These are phyloP conservation scores for Fusarium beomiforme DNA, from an alignment of 2,329 filamentous ascomycete genomes.

Conservation along the genomic window DNA sequence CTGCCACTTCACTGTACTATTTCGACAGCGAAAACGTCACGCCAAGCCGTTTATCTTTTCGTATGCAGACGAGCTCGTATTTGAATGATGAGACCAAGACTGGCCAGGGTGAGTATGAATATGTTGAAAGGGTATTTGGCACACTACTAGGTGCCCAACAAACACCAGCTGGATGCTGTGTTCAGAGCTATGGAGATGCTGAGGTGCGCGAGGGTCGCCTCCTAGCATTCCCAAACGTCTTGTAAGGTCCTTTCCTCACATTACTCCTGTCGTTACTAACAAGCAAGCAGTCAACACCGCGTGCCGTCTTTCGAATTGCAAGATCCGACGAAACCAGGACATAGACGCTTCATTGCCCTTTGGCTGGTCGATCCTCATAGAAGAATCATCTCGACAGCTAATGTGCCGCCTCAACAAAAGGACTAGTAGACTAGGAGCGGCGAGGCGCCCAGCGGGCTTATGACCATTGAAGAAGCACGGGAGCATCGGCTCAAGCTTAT, in stretches of 20 bases:
- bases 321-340: neutral
- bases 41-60: neutral
- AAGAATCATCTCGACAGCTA: neutral
- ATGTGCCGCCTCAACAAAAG: neutral
- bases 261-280: fast-evolving
- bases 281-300: neutral
- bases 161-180: neutral
- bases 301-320: neutral
- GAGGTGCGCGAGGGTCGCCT: neutral
- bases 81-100: neutral
- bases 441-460: fast-evolving
- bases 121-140: neutral
- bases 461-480: neutral
- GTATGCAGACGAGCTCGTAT: neutral
- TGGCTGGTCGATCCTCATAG: constrained; percentile 5
- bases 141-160: neutral
- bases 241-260: neutral
- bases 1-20: neutral
- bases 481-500: neutral
- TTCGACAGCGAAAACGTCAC: neutral
- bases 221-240: neutral
- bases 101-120: neutral
- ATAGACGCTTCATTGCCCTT: neutral
- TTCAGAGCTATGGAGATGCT: neutral
- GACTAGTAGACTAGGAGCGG: neutral